These are phyloP conservation scores for Amanita exitialis DNA, from an alignment of 768 basidiomycete species.

Conservation along the genomic window DNA sequence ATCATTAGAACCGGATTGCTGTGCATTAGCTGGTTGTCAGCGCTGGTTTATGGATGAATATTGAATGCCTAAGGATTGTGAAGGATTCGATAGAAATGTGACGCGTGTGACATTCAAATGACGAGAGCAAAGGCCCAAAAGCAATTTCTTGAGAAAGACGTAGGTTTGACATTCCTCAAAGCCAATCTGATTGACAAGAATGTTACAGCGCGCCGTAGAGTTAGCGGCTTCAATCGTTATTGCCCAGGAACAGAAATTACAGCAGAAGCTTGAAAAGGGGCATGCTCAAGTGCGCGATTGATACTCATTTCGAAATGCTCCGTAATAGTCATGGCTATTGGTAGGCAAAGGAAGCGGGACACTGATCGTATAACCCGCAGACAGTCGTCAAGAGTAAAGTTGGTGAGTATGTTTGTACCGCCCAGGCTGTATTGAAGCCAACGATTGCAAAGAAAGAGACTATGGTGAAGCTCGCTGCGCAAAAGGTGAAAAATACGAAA, in stretches of 20 bases:
- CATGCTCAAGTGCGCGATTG: constrained; percentile 25
- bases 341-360: background rate
- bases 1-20: background rate
- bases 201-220: constrained; percentile 31
- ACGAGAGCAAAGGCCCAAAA: constrained; percentile 11
- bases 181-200: constrained; percentile 6
- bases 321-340: background rate
- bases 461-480: constrained; percentile 26
- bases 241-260: constrained; percentile 33
- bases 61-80: too few species aligned
- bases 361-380: background rate
- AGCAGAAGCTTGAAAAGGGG: constrained; percentile 27
- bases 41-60: too few species aligned
- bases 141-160: constrained; percentile 25
- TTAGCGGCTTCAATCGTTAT: constrained; percentile 38
- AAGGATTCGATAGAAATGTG: too few species aligned
- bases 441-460: constrained; percentile 26
- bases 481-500: constrained; percentile 28
- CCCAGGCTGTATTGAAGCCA: too few species aligned
- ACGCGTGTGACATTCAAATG: background rate
- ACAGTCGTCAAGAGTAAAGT: background rate
- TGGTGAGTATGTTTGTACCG: background rate
- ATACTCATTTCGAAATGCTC: background rate
- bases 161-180: constrained; percentile 9
- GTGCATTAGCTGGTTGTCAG: background rate